Conservation (phyloP, 169 alveolate species). For the Condylostoma magnum region DNA sequence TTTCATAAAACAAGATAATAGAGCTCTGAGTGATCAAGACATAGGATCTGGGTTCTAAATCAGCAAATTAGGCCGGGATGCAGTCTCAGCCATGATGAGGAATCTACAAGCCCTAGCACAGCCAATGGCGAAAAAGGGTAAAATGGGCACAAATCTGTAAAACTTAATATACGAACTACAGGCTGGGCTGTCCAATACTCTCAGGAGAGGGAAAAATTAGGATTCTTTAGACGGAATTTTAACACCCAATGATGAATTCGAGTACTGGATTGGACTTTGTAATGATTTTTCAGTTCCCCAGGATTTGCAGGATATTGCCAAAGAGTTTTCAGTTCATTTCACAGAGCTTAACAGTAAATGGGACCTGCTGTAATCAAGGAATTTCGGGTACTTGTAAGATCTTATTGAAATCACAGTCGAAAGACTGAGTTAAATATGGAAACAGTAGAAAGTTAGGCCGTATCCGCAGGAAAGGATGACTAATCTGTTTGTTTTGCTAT, state of each 20-base stretch:
- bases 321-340: slow-evolving; percentile 35
- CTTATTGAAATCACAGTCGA: slow-evolving; percentile 49
- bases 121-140: not conserved
- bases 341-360: slow-evolving; percentile 30
- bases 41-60: not conserved
- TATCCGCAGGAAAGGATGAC: slow-evolving; percentile 68
- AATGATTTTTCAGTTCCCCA: slow-evolving; percentile 19
- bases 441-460: slow-evolving; percentile 19
- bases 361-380: slow-evolving; percentile 34
- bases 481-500: slow-evolving; percentile 49
- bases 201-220: not conserved
- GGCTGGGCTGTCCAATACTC: slow-evolving; percentile 9
- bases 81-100: not conserved
- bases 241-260: slow-evolving; percentile 50
- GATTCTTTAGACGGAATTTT: not conserved
- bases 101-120: not conserved
- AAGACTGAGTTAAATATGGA: slow-evolving; percentile 49
- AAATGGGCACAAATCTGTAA: not conserved
- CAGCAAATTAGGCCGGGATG: not conserved
- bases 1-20: slow-evolving; percentile 1
- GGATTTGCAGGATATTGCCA: slow-evolving; percentile 49
- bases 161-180: not conserved
- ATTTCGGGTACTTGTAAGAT: slow-evolving; percentile 55
- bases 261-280: slow-evolving; percentile 49
- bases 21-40: not conserved